phyloP scores from a whole-genome alignment of 2,329 filamentous ascomycete genomes.

The Alternaria incomplexa region DNA sequence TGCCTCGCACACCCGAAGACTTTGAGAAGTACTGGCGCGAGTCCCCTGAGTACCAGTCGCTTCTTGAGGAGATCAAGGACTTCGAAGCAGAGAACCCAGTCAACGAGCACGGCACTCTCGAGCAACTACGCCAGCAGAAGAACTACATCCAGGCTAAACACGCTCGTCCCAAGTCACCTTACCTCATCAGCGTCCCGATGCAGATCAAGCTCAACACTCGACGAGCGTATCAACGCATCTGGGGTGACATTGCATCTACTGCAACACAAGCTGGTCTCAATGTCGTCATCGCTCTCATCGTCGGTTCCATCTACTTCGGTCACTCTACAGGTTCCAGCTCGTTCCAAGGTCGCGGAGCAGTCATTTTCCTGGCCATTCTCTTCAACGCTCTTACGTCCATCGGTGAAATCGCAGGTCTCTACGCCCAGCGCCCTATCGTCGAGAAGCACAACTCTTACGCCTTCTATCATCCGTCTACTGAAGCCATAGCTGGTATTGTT shows the following conservation, averaged over 20 bases:
- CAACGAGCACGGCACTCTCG: constrained; percentile 44
- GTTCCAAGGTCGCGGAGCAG: constrained; percentile 62
- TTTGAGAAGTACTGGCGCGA: constrained; percentile 61
- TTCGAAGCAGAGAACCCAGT: constrained; percentile 58
- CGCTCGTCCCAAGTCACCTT: constrained; percentile 62
- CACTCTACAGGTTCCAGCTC: constrained; percentile 57
- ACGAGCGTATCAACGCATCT: constrained; percentile 43
- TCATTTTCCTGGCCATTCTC: constrained; percentile 66
- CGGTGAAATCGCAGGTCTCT: constrained; percentile 62
- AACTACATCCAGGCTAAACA: constrained; percentile 60
- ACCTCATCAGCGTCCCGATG: constrained; percentile 62
- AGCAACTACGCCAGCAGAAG: constrained; percentile 54
- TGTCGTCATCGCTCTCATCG: constrained; percentile 64
- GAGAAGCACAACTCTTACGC: constrained; percentile 88
- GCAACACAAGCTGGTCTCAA: constrained; percentile 53
- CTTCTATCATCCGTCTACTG: constrained; percentile 84
- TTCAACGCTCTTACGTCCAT: constrained; percentile 66
- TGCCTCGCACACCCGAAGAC: constrained; percentile 57
- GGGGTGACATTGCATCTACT: constrained; percentile 41
- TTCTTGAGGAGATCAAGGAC: constrained; percentile 57
- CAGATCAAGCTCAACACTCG: constrained; percentile 42
- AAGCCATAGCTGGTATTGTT: constrained; percentile 83
- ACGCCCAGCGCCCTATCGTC: constrained; percentile 85
- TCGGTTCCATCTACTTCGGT: constrained; percentile 66
- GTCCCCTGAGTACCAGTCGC: constrained; percentile 51